Conservation (phyloP, 768 basidiomycete species). For the Tulasnella sp. region DNA sequence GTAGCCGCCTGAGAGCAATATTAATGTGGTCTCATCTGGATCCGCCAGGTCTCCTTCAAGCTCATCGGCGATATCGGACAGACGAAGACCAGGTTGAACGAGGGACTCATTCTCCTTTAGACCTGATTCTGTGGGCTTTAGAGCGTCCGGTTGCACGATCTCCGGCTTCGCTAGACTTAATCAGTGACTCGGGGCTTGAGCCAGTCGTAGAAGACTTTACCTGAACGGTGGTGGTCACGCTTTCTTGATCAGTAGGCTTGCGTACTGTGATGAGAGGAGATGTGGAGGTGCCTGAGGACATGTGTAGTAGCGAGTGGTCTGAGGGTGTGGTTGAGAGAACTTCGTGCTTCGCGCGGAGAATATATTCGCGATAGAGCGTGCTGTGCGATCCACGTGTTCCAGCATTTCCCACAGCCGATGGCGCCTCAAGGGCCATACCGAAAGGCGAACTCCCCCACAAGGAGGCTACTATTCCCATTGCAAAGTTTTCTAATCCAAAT, state of each 20-base stretch:
- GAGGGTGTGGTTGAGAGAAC: neutral
- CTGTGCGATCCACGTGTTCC: neutral
- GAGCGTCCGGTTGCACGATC: neutral
- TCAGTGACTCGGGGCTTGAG: neutral
- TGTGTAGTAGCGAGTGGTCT: neutral
- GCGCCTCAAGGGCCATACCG: too few species aligned
- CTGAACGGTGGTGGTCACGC: too few species aligned
- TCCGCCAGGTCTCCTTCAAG: neutral
- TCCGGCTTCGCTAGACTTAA: neutral
- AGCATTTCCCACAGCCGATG: too few species aligned
- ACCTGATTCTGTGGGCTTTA: neutral
- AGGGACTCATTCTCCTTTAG: neutral
- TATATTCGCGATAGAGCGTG: neutral
- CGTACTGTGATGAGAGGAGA: neutral
- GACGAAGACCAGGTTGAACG: neutral
- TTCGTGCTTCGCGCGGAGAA: neutral
- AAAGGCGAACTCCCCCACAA: too few species aligned
- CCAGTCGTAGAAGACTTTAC: neutral
- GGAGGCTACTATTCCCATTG: too few species aligned
- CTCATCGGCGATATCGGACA: neutral
- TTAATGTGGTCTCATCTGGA: neutral
- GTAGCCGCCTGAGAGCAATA: neutral
- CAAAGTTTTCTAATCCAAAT: too few species aligned
- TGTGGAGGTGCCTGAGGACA: neutral
- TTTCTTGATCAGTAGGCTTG: neutral